phyloP scores from a whole-genome alignment of 306 rosid species.

The Castanea mollissima region DNA sequence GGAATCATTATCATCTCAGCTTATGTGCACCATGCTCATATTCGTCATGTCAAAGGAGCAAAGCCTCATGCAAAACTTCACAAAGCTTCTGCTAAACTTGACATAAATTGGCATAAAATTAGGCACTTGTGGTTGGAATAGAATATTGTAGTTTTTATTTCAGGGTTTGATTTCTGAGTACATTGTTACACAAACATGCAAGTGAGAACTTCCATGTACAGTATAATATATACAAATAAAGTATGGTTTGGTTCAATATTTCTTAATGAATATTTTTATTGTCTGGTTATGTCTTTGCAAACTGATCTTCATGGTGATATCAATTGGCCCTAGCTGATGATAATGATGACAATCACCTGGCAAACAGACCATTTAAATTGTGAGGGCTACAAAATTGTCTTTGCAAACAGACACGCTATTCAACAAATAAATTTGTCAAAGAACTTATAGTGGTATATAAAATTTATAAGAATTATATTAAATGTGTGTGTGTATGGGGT shows the following conservation, averaged over 20 bases:
- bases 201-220: background rate
- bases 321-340: too few relatives aligned
- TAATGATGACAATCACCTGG: too few relatives aligned
- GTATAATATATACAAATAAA: background rate
- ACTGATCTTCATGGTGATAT: too few relatives aligned
- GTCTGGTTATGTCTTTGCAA: background rate
- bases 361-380: too few relatives aligned
- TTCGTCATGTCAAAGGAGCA: background rate
- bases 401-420: too few relatives aligned
- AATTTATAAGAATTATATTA: too few relatives aligned
- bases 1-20: constrained; percentile 38
- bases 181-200: background rate
- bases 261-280: background rate
- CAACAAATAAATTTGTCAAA: too few relatives aligned
- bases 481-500: too few relatives aligned
- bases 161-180: background rate
- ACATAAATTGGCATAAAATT: constrained; percentile 58
- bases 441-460: too few relatives aligned
- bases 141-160: background rate
- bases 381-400: too few relatives aligned
- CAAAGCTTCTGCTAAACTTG: constrained; percentile 1
- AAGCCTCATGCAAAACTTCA: constrained; percentile 4
- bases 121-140: constrained; percentile 60
- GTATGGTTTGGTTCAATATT: background rate
- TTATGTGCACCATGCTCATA: constrained; percentile 12